phyloP scores from a whole-genome alignment of 768 basidiomycete genomes.

The Neoboletus brunneissimus region DNA sequence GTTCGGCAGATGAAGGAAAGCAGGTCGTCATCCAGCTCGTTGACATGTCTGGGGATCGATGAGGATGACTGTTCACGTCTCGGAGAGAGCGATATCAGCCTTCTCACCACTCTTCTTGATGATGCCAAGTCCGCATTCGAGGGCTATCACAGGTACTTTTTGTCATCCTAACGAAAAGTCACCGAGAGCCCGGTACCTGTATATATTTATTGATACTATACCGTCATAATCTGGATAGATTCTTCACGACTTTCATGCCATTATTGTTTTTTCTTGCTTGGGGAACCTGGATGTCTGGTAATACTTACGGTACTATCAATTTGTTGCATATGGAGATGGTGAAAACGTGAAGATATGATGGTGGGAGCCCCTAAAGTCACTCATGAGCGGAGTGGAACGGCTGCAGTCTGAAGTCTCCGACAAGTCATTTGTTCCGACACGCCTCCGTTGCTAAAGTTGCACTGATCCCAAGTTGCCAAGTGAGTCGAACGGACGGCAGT shows the following conservation, averaged over 20 bases:
- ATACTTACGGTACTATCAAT: neutral
- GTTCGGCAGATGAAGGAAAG: conserved; percentile 15
- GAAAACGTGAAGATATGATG: neutral
- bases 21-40: neutral
- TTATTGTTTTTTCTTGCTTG: neutral
- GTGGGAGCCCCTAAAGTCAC: neutral
- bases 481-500: neutral
- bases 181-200: neutral
- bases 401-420: neutral
- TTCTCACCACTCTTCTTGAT: conserved; percentile 16
- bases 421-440: neutral
- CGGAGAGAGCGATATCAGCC: conserved; percentile 3
- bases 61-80: conserved; percentile 9
- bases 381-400: neutral
- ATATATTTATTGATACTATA: neutral
- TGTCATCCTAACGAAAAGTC: neutral
- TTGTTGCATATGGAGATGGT: neutral
- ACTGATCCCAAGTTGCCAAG: neutral
- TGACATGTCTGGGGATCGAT: conserved; percentile 1
- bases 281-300: neutral
- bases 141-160: conserved; percentile 13
- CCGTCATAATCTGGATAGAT: neutral
- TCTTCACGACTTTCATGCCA: neutral
- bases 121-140: conserved; percentile 21
- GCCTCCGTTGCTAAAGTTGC: neutral